These are phyloP conservation scores for Dioszegia hungarica DNA, from an alignment of 768 basidiomycete species.

Conservation along the genomic window DNA sequence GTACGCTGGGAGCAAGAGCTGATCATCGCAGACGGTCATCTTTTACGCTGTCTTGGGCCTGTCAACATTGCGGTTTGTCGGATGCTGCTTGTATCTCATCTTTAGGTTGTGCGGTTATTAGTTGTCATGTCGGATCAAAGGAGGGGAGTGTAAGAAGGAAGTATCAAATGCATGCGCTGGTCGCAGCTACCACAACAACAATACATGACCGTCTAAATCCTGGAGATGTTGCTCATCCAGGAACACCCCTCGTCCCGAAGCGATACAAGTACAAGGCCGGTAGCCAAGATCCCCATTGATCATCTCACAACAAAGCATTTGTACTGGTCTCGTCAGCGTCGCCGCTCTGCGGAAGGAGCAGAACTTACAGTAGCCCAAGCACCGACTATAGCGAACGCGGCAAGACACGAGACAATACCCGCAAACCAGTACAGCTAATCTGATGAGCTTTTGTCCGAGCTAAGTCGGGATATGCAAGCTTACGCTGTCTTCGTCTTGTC, in stretches of 20 bases:
- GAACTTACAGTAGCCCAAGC: slow-evolving; percentile 46
- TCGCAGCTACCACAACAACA: too few relatives aligned
- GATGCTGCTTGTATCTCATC: slow-evolving; percentile 72
- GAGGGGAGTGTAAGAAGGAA: neutral
- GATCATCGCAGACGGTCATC: slow-evolving; percentile 58
- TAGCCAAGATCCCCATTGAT: neutral
- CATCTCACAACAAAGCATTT: slow-evolving; percentile 22
- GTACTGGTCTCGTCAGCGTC: slow-evolving; percentile 9
- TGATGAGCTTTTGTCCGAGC: neutral
- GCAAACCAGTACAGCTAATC: slow-evolving; percentile 70
- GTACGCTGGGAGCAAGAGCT: neutral
- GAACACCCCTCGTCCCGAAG: too few relatives aligned
- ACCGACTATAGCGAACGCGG: slow-evolving; percentile 74
- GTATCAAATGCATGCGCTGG: neutral
- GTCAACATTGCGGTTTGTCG: slow-evolving; percentile 72
- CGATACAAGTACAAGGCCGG: too few relatives aligned
- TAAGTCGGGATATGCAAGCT: slow-evolving; percentile 20
- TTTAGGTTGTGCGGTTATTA: slow-evolving; percentile 52
- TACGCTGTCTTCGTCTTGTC: slow-evolving; percentile 50
- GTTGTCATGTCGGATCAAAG: too few relatives aligned
- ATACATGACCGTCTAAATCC: too few relatives aligned
- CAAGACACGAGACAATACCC: slow-evolving; percentile 74
- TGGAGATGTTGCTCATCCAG: too few relatives aligned
- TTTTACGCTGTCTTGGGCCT: slow-evolving; percentile 72
- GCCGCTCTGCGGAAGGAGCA: neutral